Conservation (phyloP, 331 rosid species). For the Erythrophleum ivorense region DNA sequence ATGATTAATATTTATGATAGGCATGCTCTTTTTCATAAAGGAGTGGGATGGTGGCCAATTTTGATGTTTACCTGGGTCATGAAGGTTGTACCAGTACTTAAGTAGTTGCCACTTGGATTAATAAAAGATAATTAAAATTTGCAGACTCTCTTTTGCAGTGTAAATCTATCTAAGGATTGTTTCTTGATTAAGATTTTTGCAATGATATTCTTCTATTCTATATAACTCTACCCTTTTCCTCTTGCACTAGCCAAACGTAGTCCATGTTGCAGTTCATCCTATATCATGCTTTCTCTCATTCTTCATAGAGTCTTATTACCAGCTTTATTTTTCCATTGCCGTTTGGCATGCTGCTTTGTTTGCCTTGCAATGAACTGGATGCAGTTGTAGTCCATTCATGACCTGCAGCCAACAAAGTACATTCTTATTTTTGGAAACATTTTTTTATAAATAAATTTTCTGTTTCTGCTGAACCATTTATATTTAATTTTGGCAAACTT, state of each 20-base stretch:
- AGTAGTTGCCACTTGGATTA: too few species aligned
- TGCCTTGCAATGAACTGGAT: conserved; percentile 16
- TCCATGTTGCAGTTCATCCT: not conserved
- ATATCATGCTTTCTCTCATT: conserved; percentile 8
- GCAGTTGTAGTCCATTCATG: not conserved
- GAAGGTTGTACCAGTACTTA: too few species aligned
- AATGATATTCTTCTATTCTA: too few species aligned
- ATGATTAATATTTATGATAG: not conserved
- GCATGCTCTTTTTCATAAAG: not conserved
- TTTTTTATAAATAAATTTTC: not conserved
- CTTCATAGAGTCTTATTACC: not conserved
- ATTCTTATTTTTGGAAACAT: not conserved
- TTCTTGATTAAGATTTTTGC: too few species aligned
- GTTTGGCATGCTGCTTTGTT: not conserved
- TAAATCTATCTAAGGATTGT: too few species aligned
- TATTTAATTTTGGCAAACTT: conserved; percentile 8
- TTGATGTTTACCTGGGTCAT: too few species aligned
- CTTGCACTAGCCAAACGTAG: too few species aligned
- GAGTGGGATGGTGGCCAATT: too few species aligned
- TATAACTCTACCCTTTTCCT: too few species aligned
- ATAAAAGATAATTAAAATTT: too few species aligned
- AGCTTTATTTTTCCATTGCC: not conserved
- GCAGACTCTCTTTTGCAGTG: too few species aligned
- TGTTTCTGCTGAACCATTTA: conserved; percentile 4
- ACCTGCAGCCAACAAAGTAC: not conserved